Evolutionary conservation across 2,329 filamentous ascomycete genomes (phyloP).

Genomic region (Paraphaeosphaeria sporulosa): DNA sequence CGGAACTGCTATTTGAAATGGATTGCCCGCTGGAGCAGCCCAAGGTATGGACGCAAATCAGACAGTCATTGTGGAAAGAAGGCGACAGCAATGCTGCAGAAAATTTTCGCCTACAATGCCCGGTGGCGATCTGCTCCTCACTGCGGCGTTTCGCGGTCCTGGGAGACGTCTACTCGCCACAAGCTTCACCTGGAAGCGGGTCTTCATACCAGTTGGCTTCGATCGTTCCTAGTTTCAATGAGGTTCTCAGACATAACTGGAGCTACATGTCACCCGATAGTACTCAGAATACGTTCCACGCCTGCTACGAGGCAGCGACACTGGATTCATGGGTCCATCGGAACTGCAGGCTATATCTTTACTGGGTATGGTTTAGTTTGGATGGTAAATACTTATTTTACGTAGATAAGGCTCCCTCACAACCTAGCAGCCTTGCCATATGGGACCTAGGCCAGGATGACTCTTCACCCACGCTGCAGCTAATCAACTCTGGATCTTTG

Average conservation of each 20-base stretch:
- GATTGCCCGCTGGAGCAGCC: background rate
- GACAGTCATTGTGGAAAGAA: background rate
- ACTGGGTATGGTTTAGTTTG: constrained; percentile 2
- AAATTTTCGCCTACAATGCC: background rate
- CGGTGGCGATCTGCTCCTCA: background rate
- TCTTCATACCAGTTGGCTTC: background rate
- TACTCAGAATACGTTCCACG: background rate
- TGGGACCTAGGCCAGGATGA: constrained; percentile 1
- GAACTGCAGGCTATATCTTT: constrained; percentile 6
- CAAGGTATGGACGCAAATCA: background rate
- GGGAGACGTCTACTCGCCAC: background rate
- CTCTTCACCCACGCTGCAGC: background rate
- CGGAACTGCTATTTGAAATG: background rate
- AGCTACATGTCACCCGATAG: background rate
- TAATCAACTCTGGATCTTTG: background rate
- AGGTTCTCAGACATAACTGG: background rate
- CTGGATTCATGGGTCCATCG: constrained; percentile 10
- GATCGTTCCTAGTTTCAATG: background rate
- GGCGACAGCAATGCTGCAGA: background rate
- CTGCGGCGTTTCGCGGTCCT: background rate
- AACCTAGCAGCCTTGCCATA: constrained; percentile 4
- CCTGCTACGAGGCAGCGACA: background rate
- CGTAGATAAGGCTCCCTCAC: constrained; percentile 3
- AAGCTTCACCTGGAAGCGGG: background rate
- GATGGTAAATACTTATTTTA: constrained; percentile 5